Percentiles rank a stretch among this genome's conserved stretches.
phyloP scores from a whole-genome alignment of 345 rosid species.

The Hypericum androsaemum region DNA sequence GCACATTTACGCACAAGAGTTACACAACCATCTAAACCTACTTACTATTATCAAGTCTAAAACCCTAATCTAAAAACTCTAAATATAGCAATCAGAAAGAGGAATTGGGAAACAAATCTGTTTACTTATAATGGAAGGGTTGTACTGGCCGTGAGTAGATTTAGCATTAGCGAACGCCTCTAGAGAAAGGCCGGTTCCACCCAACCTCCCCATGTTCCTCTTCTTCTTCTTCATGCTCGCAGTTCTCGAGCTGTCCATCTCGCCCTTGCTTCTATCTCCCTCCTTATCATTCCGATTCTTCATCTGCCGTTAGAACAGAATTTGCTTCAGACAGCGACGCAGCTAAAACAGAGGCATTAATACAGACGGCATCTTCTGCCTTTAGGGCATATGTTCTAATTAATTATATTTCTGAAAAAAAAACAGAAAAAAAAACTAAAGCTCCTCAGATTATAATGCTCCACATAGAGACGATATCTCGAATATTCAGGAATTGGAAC shows the following conservation, averaged over 20 bases:
- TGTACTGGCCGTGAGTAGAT: conserved; percentile 36
- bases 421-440: too few relatives aligned
- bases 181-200: conserved; percentile 73
- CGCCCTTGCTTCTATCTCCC: conserved; percentile 5
- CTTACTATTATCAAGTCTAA: not conserved
- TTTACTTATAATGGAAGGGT: conserved; percentile 59
- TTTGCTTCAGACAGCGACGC: too few relatives aligned
- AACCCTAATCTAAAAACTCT: too few relatives aligned
- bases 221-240: conserved; percentile 24
- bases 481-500: too few relatives aligned
- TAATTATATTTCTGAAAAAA: too few relatives aligned
- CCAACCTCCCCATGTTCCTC: conserved; percentile 61
- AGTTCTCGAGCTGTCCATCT: conserved; percentile 14
- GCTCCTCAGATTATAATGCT: too few relatives aligned
- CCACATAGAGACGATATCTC: too few relatives aligned
- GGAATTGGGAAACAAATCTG: not conserved
- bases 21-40: not conserved
- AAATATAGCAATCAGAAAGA: not conserved
- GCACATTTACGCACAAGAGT: not conserved
- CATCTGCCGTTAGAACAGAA: conserved; percentile 16
- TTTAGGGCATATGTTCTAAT: too few relatives aligned
- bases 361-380: too few relatives aligned
- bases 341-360: too few relatives aligned
- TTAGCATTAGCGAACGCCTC: conserved; percentile 64
- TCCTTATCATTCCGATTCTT: conserved; percentile 18